These are phyloP conservation scores for Sordariomycetes sp. DNA, from an alignment of 2,329 filamentous ascomycete genomes.

Conservation along the genomic window DNA sequence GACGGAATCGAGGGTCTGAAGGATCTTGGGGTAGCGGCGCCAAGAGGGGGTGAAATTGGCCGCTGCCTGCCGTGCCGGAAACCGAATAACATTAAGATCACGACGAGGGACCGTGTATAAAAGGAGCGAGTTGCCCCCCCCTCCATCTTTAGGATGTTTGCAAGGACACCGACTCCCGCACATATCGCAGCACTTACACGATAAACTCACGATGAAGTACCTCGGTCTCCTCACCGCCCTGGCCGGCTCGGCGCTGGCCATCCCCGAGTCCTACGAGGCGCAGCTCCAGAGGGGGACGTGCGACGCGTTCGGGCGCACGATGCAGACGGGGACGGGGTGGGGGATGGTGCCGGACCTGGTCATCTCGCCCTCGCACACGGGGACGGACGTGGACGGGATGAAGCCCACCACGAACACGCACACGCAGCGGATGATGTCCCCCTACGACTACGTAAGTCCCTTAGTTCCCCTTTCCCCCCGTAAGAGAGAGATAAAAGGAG, in stretches of 20 bases:
- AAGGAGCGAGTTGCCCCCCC: no score
- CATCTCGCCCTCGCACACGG: not conserved
- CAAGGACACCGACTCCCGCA: no score
- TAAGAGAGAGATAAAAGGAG: no score
- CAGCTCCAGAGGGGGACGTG: not conserved
- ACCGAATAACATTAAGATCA: no score
- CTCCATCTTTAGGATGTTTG: no score
- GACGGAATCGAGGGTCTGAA: no score
- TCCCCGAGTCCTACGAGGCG: not conserved
- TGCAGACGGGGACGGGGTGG: not conserved
- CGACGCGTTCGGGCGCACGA: not conserved
- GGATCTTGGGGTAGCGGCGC: no score
- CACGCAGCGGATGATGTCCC: not conserved
- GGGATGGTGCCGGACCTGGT: not conserved
- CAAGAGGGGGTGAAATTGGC: no score
- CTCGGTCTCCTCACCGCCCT: not conserved
- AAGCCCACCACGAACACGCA: not conserved
- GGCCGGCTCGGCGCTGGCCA: not conserved
- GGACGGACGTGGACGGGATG: not conserved
- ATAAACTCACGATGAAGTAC: not conserved
- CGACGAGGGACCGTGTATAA: no score
- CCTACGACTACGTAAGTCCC: not conserved
- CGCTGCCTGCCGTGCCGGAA: no score
- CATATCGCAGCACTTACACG: no score
- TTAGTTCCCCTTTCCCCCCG: not conserved